These are phyloP conservation scores for Arachnopeziza araneosa DNA, from an alignment of 2,329 filamentous ascomycete genomes.

Conservation along the genomic window DNA sequence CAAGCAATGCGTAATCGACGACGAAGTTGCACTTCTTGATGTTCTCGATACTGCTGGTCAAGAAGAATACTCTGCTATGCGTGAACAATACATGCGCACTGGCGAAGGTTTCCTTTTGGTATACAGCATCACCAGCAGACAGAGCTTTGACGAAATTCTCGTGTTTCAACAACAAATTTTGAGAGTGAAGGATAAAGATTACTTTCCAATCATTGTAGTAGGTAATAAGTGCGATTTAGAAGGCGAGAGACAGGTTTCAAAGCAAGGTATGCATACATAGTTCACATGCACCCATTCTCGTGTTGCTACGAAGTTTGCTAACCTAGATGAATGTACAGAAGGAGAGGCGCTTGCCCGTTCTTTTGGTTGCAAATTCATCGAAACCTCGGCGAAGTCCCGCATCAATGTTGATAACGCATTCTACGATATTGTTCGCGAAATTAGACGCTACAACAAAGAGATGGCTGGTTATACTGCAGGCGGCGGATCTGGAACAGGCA, in stretches of 20 bases:
- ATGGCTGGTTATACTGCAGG: slow-evolving; percentile 81
- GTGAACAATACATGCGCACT: slow-evolving; percentile 99
- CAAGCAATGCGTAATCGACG: slow-evolving; percentile 99
- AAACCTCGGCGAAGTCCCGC: slow-evolving; percentile 96
- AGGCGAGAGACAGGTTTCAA: slow-evolving; percentile 81
- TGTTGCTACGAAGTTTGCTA: background rate
- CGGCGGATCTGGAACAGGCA: slow-evolving; percentile 56
- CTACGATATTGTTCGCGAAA: slow-evolving; percentile 97
- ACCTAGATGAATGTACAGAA: slow-evolving; percentile 51
- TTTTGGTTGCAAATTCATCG: slow-evolving; percentile 97
- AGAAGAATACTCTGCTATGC: slow-evolving; percentile 98
- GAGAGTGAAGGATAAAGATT: slow-evolving; percentile 98
- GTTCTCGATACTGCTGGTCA: slow-evolving; percentile 97
- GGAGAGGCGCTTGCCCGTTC: slow-evolving; percentile 78
- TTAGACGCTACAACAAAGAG: slow-evolving; percentile 96
- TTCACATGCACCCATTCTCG: background rate
- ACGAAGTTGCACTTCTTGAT: slow-evolving; percentile 94
- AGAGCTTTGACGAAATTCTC: slow-evolving; percentile 97
- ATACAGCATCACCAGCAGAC: slow-evolving; percentile 95
- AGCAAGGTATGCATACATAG: slow-evolving; percentile 64
- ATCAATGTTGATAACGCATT: slow-evolving; percentile 99
- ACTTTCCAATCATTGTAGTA: slow-evolving; percentile 98
- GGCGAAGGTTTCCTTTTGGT: slow-evolving; percentile 97
- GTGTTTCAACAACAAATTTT: slow-evolving; percentile 99
- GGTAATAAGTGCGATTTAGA: slow-evolving; percentile 99